Conservation (phyloP, 2,329 filamentous ascomycete genomes). For the Trichoderma oligosporum region DNA sequence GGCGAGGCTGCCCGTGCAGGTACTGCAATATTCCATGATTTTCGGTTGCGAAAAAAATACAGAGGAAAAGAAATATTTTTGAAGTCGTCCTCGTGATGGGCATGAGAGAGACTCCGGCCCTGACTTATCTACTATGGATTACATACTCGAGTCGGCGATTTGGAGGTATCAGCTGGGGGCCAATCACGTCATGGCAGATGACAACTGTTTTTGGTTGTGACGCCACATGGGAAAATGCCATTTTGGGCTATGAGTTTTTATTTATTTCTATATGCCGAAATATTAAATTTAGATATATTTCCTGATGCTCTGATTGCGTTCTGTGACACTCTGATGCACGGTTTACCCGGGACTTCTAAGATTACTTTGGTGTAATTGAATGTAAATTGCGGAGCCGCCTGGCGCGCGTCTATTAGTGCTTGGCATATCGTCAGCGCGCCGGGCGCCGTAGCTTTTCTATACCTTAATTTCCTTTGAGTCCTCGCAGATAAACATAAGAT, state of each 20-base stretch:
- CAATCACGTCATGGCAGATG: constrained; percentile 16
- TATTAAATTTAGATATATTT: not conserved
- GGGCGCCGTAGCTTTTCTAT: not conserved
- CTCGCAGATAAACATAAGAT: too few species aligned
- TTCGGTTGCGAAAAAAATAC: not conserved
- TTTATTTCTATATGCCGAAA: too few species aligned
- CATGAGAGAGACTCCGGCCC: constrained; percentile 2
- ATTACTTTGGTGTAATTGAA: not conserved
- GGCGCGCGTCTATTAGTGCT: constrained; percentile 14
- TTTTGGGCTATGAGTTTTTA: not conserved
- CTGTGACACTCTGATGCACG: not conserved
- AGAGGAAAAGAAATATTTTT: not conserved
- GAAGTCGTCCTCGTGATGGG: constrained; percentile 4
- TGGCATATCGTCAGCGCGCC: constrained; percentile 13
- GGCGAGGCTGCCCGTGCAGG: constrained; percentile 61
- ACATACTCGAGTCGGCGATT: not conserved
- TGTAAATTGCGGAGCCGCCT: constrained; percentile 12
- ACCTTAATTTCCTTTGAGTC: too few species aligned
- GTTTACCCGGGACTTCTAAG: not conserved
- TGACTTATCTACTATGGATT: constrained; percentile 5
- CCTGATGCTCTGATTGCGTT: too few species aligned
- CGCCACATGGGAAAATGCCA: constrained; percentile 6
- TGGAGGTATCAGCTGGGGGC: not conserved
- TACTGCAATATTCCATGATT: constrained; percentile 58
- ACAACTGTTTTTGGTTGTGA: not conserved